Conservation (phyloP, 768 basidiomycete species). For the Xerocomellus chrysenteron region DNA sequence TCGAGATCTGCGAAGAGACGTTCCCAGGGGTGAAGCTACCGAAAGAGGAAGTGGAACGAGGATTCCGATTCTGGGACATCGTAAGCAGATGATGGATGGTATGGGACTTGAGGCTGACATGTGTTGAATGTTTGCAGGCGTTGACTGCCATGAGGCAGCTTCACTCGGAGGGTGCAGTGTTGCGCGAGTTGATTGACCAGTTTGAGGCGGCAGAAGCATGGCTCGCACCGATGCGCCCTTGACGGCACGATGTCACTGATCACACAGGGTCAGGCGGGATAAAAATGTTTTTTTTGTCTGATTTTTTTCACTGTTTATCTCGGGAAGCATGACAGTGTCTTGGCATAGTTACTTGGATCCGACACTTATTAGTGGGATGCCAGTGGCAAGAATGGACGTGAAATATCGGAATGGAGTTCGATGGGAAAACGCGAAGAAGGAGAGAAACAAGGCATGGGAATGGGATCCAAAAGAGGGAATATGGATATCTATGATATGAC, state of each 20-base stretch:
- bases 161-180: constrained; percentile 76
- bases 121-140: constrained; percentile 46
- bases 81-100: constrained; percentile 50
- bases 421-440: constrained; percentile 18
- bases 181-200: constrained; percentile 87
- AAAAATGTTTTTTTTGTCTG: background rate
- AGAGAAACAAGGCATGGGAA: constrained; percentile 16
- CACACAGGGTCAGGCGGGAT: constrained; percentile 5
- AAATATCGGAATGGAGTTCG: constrained; percentile 3
- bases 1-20: constrained; percentile 91
- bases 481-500: constrained; percentile 7
- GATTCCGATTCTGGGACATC: constrained; percentile 98
- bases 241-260: constrained; percentile 26
- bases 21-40: constrained; percentile 91
- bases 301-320: background rate
- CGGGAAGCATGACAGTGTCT: background rate
- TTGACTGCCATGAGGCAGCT: constrained; percentile 88
- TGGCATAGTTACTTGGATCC: background rate
- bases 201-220: constrained; percentile 96
- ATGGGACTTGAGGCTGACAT: constrained; percentile 26
- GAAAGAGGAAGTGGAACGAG: constrained; percentile 87
- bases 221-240: constrained; percentile 89
- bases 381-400: background rate
- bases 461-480: constrained; percentile 11
- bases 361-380: background rate